These are phyloP conservation scores for Breynia disticha DNA, from an alignment of 441 rosid species.

Conservation along the genomic window DNA sequence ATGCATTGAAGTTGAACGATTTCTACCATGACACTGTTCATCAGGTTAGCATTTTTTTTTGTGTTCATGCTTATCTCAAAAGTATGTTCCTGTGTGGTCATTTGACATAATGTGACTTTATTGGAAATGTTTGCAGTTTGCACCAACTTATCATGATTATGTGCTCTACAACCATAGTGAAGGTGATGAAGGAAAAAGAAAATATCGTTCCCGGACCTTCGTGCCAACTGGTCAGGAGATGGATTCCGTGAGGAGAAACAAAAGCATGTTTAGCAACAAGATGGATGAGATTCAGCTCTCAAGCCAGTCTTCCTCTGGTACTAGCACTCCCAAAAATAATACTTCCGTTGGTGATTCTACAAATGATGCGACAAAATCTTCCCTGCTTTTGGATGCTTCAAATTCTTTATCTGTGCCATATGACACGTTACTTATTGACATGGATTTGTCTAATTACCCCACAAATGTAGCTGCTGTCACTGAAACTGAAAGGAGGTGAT, in stretches of 20 bases:
- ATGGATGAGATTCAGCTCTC: constrained; percentile 70
- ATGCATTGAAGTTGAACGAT: constrained; percentile 89
- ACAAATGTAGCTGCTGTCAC: constrained; percentile 63
- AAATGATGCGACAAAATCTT: constrained; percentile 47
- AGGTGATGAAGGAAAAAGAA: constrained; percentile 79
- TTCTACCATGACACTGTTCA: constrained; percentile 97
- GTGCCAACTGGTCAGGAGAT: constrained; percentile 98
- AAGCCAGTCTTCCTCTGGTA: constrained; percentile 50
- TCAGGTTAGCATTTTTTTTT: constrained; percentile 41
- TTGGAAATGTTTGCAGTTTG: constrained; percentile 47
- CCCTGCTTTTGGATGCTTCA: constrained; percentile 58
- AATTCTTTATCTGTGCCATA: constrained; percentile 45
- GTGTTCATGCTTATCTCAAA: not conserved
- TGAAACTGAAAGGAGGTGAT: constrained; percentile 50
- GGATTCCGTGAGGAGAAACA: constrained; percentile 90
- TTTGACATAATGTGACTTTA: constrained; percentile 15
- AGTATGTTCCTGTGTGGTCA: not conserved
- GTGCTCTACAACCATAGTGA: constrained; percentile 82
- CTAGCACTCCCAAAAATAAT: constrained; percentile 44
- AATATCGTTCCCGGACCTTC: constrained; percentile 87
- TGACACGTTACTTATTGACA: constrained; percentile 83
- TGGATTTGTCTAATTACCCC: constrained; percentile 69
- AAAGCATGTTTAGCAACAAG: constrained; percentile 53
- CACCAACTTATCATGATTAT: constrained; percentile 96
- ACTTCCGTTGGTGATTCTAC: constrained; percentile 27